A percentile compares a stretch with the other conserved stretches of the same genome.
Evolutionary conservation across 1,139 yeast species (phyloP).

Genomic region (Wickerhamomyces sp.): DNA sequence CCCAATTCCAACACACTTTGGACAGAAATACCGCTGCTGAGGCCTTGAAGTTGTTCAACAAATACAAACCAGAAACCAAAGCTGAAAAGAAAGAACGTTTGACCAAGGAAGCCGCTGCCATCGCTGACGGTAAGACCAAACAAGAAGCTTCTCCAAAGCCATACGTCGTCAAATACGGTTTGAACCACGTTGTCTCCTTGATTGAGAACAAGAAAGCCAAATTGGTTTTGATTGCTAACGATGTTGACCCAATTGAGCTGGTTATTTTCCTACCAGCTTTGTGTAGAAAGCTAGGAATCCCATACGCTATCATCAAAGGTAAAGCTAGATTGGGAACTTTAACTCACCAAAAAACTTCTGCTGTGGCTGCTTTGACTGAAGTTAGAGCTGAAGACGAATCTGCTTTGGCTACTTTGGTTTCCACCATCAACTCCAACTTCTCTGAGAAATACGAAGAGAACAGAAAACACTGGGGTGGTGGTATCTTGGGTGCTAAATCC

Average conservation of each 20-base stretch:
- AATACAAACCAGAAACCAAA: slow-evolving; percentile 96
- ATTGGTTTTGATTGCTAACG: slow-evolving; percentile 94
- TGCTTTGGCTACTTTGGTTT: slow-evolving; percentile 83
- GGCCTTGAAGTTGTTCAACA: slow-evolving; percentile 94
- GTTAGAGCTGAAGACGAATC: slow-evolving; percentile 91
- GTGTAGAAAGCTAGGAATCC: slow-evolving; percentile 99
- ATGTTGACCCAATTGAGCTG: slow-evolving; percentile 97
- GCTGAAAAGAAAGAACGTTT: slow-evolving; percentile 98
- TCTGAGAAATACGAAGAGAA: slow-evolving; percentile 87
- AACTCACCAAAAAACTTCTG: slow-evolving; percentile 93
- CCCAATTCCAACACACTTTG: slow-evolving; percentile 92
- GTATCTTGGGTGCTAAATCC: slow-evolving; percentile 93
- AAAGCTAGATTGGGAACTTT: slow-evolving; percentile 97
- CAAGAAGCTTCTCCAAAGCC: slow-evolving; percentile 96
- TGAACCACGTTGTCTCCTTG: slow-evolving; percentile 95
- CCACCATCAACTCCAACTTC: slow-evolving; percentile 92
- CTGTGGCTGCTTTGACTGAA: slow-evolving; percentile 94
- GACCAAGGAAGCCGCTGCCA: slow-evolving; percentile 97
- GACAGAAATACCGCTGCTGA: slow-evolving; percentile 98
- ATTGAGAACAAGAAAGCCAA: slow-evolving; percentile 98
- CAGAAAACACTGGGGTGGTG: slow-evolving; percentile 99
- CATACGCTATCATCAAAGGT: slow-evolving; percentile 97
- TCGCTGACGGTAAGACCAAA: slow-evolving; percentile 95
- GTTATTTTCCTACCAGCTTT: slow-evolving; percentile 96
- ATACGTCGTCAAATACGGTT: slow-evolving; percentile 92